phyloP scores from a whole-genome alignment of 2,329 filamentous ascomycete species.

The Paecilomyces dactylethromorphus region DNA sequence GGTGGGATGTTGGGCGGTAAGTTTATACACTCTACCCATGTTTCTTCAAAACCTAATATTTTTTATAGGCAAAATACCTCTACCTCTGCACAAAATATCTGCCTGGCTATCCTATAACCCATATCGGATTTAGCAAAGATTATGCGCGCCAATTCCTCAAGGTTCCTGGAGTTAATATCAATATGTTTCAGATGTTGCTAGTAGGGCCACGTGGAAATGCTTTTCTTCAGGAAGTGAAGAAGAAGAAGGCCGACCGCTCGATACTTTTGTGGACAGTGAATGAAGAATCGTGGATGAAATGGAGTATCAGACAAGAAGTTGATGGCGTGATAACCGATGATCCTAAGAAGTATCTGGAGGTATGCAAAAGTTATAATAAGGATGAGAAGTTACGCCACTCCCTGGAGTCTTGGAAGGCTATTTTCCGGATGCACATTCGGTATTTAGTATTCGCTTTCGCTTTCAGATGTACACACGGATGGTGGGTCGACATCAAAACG shows the following conservation, averaged over 20 bases:
- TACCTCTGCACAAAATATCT: not conserved
- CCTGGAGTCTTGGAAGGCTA: constrained; percentile 3
- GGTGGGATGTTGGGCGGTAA: not conserved
- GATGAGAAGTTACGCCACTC: constrained; percentile 3
- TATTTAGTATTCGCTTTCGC: not conserved
- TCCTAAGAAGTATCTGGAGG: constrained; percentile 1
- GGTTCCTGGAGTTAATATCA: not conserved
- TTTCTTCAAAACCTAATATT: not conserved
- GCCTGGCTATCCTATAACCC: not conserved
- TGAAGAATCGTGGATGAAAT: not conserved
- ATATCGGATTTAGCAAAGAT: not conserved
- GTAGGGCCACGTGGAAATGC: not conserved
- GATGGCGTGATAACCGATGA: not conserved
- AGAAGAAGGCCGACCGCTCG: not conserved
- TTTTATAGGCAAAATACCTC: not conserved
- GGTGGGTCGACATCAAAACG: constrained; percentile 4
- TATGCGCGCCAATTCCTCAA: not conserved
- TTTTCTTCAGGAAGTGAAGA: not conserved
- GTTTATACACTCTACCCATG: not conserved
- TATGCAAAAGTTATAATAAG: constrained; percentile 3
- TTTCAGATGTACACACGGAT: constrained; percentile 5
- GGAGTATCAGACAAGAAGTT: not conserved
- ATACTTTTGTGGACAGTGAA: not conserved
- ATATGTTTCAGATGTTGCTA: not conserved
- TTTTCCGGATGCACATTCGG: constrained; percentile 1